Percentiles rank a stretch among this genome's conserved stretches.
phyloP scores from a whole-genome alignment of 495 filamentous ascomycete genomes.

The Mytilinidion resinicola region DNA sequence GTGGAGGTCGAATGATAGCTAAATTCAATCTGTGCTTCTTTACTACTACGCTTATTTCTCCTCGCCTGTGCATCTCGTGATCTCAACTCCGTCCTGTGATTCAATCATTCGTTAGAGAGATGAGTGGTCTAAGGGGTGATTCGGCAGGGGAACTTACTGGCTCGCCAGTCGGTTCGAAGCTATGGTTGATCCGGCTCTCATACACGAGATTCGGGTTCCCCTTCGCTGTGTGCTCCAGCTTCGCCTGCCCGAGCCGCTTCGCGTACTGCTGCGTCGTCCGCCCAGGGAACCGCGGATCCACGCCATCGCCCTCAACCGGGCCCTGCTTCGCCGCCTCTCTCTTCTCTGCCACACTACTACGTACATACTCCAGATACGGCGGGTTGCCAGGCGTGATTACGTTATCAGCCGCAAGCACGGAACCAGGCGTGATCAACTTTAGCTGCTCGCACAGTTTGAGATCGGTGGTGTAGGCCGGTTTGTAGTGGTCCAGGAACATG shows the following conservation, averaged over 20 bases:
- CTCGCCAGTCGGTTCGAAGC: constrained; percentile 60
- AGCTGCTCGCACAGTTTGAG: constrained; percentile 67
- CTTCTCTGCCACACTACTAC: constrained; percentile 49
- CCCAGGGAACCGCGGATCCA: constrained; percentile 27
- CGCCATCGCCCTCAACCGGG: constrained; percentile 3
- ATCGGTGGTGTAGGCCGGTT: constrained; percentile 62
- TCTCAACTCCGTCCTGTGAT: constrained; percentile 63
- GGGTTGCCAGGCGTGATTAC: constrained; percentile 69
- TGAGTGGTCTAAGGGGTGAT: not conserved
- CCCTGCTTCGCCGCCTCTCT: constrained; percentile 25
- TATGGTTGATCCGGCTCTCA: constrained; percentile 56
- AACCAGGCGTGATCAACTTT: constrained; percentile 53
- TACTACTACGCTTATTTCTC: constrained; percentile 19
- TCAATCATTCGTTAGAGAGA: constrained; percentile 12
- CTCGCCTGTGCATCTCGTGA: constrained; percentile 56
- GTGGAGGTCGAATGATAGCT: constrained; percentile 1
- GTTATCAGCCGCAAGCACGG: constrained; percentile 66
- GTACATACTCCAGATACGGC: constrained; percentile 62
- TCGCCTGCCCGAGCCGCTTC: constrained; percentile 36
- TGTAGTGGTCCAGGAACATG: constrained; percentile 70
- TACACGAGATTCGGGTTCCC: constrained; percentile 70
- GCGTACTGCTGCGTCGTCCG: constrained; percentile 38
- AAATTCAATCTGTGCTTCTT: not conserved
- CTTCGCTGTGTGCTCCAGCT: constrained; percentile 41
- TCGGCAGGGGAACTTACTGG: constrained; percentile 38